Percentiles rank a stretch among this genome's conserved stretches.
phyloP scores from a whole-genome alignment of 2,329 filamentous ascomycete genomes.

The Septoria petroselini region DNA sequence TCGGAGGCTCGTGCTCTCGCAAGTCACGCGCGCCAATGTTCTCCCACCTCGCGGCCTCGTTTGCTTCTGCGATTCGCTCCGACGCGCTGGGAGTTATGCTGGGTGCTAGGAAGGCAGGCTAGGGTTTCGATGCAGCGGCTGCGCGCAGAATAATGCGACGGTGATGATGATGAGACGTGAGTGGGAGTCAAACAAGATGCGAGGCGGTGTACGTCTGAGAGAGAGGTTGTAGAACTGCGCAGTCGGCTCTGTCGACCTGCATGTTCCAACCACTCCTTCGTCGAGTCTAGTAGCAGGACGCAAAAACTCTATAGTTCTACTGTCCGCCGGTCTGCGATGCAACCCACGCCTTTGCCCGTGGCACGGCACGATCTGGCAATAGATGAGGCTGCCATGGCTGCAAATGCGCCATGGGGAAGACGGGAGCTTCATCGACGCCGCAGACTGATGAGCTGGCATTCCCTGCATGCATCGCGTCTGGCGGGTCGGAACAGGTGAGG shows the following conservation, averaged over 20 bases:
- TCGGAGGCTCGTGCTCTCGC: not conserved
- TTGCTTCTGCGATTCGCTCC: conserved; percentile 6
- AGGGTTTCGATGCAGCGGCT: not conserved
- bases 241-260: not conserved
- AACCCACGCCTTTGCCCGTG: not conserved
- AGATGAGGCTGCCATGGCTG: conserved; percentile 21
- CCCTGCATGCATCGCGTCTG: conserved; percentile 13
- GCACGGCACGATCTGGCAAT: conserved; percentile 5
- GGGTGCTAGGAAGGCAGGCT: no score
- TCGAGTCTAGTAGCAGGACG: not conserved
- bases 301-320: not conserved
- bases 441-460: conserved; percentile 26
- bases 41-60: not conserved
- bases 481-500: not conserved
- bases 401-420: conserved; percentile 17
- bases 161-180: not conserved
- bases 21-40: no score
- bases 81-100: conserved; percentile 1
- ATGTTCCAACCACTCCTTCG: not conserved
- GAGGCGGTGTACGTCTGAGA: not conserved
- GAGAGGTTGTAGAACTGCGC: not conserved
- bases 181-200: not conserved
- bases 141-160: not conserved
- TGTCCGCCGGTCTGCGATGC: no score
- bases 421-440: conserved; percentile 4